Conservation (phyloP, 1,284 basidiomycete genomes). For the Pseudozyma sp. region DNA sequence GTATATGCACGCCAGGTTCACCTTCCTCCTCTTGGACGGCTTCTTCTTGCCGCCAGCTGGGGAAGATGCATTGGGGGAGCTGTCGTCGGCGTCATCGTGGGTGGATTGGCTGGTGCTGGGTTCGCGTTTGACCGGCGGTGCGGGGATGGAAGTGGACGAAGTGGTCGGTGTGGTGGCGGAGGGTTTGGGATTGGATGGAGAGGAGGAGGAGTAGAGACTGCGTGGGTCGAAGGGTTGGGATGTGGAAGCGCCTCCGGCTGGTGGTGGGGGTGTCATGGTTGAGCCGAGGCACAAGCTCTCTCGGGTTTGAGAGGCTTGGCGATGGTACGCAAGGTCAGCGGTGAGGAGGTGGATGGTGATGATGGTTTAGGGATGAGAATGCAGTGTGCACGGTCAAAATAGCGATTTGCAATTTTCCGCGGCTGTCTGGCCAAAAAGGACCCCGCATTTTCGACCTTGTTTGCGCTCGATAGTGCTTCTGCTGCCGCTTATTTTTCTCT, state of each 20-base stretch:
- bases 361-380: neutral
- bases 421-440: neutral
- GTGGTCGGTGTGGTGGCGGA: conserved; percentile 2
- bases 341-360: neutral
- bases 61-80: conserved; percentile 4
- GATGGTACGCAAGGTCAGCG: no score
- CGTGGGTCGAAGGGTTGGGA: conserved; percentile 37
- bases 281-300: neutral
- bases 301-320: no score
- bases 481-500: neutral
- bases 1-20: conserved; percentile 81
- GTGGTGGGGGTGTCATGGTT: conserved; percentile 25
- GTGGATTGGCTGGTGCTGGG: conserved; percentile 2
- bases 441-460: neutral
- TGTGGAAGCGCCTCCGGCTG: conserved; percentile 13
- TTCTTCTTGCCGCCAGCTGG: conserved; percentile 37
- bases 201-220: conserved; percentile 40
- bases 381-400: neutral
- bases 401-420: neutral
- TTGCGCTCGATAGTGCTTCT: conserved; percentile 12
- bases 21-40: conserved; percentile 58
- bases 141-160: conserved; percentile 8
- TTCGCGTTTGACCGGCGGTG: conserved; percentile 20
- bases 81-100: conserved; percentile 16
- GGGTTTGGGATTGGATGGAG: conserved; percentile 10